A percentile compares a stretch with the other conserved stretches of the same genome.
Conservation (phyloP, 2,329 filamentous ascomycete species). For the Capronia coronata region DNA sequence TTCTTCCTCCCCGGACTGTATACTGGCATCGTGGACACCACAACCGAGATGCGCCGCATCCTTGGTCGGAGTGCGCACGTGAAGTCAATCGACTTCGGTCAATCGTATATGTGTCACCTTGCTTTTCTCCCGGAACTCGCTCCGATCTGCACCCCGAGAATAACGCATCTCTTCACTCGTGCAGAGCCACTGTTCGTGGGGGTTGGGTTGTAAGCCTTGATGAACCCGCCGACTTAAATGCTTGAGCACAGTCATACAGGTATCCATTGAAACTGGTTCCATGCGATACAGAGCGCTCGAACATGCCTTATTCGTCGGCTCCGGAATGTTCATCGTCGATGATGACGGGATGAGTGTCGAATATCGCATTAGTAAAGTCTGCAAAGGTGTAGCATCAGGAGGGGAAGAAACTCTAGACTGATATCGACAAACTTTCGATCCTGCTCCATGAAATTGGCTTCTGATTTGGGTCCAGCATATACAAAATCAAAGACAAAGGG, state of each 20-base stretch:
- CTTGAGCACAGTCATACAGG: constrained; percentile 32
- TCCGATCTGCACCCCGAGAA: too few relatives aligned
- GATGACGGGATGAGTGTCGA: constrained; percentile 31
- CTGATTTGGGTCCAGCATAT: too few relatives aligned
- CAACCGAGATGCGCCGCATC: constrained; percentile 33
- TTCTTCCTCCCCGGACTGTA: constrained; percentile 39
- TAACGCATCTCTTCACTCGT: too few relatives aligned
- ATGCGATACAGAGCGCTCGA: constrained; percentile 40
- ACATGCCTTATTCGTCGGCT: constrained; percentile 36
- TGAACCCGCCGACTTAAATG: background rate
- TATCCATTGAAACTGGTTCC: constrained; percentile 40
- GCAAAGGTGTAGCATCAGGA: constrained; percentile 4
- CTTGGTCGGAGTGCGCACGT: constrained; percentile 32
- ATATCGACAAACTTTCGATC: too few relatives aligned
- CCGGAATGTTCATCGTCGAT: constrained; percentile 36
- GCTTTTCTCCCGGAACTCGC: too few relatives aligned
- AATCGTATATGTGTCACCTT: constrained; percentile 34
- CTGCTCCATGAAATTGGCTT: too few relatives aligned
- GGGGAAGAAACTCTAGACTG: background rate
- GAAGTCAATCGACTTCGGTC: constrained; percentile 36
- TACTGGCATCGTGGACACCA: constrained; percentile 37
- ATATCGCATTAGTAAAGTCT: constrained; percentile 36
- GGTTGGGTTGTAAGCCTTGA: too few relatives aligned
- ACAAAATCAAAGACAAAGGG: too few relatives aligned
- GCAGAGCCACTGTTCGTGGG: too few relatives aligned